A percentile compares a stretch with the other conserved stretches of the same genome.
phyloP scores from a whole-genome alignment of 1,284 basidiomycete species.

The Testicularia cyperi region DNA sequence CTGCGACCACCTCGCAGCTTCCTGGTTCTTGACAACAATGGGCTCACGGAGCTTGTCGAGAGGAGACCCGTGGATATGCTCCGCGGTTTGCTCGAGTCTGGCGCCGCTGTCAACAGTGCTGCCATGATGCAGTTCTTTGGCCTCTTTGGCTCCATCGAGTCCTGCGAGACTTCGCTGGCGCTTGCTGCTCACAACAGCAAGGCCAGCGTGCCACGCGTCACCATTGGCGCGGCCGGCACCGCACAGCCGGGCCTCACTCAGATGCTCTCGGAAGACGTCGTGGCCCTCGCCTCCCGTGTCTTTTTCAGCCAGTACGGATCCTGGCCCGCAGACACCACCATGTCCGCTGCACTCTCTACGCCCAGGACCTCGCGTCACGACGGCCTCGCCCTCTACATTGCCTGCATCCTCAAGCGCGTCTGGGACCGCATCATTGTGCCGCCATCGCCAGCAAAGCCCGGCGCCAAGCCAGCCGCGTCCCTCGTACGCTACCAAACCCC shows the following conservation, averaged over 20 bases:
- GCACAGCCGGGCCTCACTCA: conserved; percentile 12
- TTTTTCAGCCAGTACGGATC: conserved; percentile 53
- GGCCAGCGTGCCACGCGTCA: conserved; percentile 26
- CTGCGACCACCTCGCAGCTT: conserved; percentile 74
- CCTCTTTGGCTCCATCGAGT: conserved; percentile 63
- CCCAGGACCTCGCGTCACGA: conserved; percentile 68
- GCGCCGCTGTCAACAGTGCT: conserved; percentile 39
- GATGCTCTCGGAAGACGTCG: conserved; percentile 47
- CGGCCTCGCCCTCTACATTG: conserved; percentile 82
- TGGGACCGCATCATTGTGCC: conserved; percentile 72
- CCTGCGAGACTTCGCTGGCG: conserved; percentile 85
- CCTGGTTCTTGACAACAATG: conserved; percentile 81
- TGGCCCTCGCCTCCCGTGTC: conserved; percentile 51
- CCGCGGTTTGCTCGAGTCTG: conserved; percentile 62
- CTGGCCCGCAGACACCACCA: conserved; percentile 49
- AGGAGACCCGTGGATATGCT: conserved; percentile 80
- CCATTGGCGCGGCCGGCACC: conserved; percentile 16
- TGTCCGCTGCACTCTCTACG: conserved; percentile 31
- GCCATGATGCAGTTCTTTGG: conserved; percentile 56
- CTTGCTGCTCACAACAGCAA: conserved; percentile 63
- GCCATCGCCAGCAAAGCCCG: conserved; percentile 23
- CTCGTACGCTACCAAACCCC: too few relatives aligned
- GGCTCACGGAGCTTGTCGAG: conserved; percentile 79
- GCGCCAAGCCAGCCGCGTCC: conserved; percentile 12
- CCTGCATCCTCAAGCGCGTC: conserved; percentile 78